Base-by-base conservation (phyloP, 805 yeast genomes). In the Yueomyces sinensis region DNA sequence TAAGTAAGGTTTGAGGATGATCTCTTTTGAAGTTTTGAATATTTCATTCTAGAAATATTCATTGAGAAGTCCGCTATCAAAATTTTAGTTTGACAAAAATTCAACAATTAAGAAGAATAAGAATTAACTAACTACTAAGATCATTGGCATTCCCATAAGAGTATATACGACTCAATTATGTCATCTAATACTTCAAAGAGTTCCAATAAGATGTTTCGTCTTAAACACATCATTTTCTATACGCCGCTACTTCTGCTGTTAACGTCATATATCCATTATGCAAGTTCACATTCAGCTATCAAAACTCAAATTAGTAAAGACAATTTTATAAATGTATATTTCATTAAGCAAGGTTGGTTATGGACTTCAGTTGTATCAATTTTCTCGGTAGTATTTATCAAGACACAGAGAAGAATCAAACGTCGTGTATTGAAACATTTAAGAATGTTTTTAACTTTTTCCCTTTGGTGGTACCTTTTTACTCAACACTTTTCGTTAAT, bases 301-400 rank as follows among this genome's bases (percentile, higher is more conserved):
- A n/a, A 25, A 6, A 9, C 13, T 5, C 28, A 25, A n/a, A 30
- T 35, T 20, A 63, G 74, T 37, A 84, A 82, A 58, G 66, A 70
- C 33, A 84, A 83, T 50, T 23, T 84, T 14, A 50, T 87, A 40
- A 89, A 89, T 55, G 67, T 66, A 16, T 32, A 68, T 5, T 82
- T 91, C 52, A 95, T 89, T 27, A 91, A 89, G 48, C 68, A 66
- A 18, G 97, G 96, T 2, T 91, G 97, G 97, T 65, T 73, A 13
- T 91, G 96, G 97, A 86, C 94, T 1, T 55, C 74, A 0, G 4
- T 68, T 4, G 65, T 66, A 3, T 41, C 28, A 9, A 9, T 25
- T 9, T n/a, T 25, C 6, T 25, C 28, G 5, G 15, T 25, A 13
- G 13, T 11, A 9, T 25, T 25, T n/a, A 25, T 25, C 13, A 9